A percentile compares a stretch with the other conserved stretches of the same genome.
Evolutionary conservation across 805 yeast genomes (phyloP).

Genomic region (Candida suzukii): DNA sequence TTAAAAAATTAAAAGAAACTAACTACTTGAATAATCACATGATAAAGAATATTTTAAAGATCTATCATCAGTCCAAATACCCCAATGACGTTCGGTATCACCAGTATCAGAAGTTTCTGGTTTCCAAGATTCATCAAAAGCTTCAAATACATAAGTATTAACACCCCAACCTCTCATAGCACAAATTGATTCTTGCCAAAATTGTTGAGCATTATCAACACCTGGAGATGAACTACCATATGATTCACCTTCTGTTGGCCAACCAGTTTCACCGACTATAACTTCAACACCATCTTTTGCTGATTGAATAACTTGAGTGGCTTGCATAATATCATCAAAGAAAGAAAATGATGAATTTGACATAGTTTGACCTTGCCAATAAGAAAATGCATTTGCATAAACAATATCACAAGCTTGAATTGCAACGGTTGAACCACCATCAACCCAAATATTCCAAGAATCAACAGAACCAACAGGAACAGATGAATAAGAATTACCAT

Average conservation of each 20-base stretch:
- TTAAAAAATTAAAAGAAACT: not conserved
- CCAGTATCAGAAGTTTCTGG: conserved; percentile 82
- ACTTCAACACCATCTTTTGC: conserved; percentile 83
- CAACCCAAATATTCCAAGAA: conserved; percentile 90
- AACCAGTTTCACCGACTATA: conserved; percentile 98
- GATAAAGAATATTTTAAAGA: conserved; percentile 36
- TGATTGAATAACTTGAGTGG: conserved; percentile 81
- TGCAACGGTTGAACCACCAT: conserved; percentile 63
- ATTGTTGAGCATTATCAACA: conserved; percentile 64
- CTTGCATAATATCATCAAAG: conserved; percentile 97
- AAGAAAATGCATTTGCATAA: conserved; percentile 93
- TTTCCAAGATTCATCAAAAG: conserved; percentile 95
- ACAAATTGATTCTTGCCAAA: conserved; percentile 87
- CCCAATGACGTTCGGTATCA: conserved; percentile 93
- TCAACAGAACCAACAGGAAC: conserved; percentile 89
- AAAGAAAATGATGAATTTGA: conserved; percentile 81
- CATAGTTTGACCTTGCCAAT: conserved; percentile 96
- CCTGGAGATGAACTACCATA: conserved; percentile 64
- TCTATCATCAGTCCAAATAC: conserved; percentile 59
- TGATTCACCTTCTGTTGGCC: conserved; percentile 85
- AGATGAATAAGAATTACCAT: conserved; percentile 69
- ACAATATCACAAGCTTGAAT: conserved; percentile 78
- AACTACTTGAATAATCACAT: conserved; percentile 34
- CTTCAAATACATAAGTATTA: conserved; percentile 89
- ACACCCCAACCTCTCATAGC: conserved; percentile 95